Percentiles rank a stretch among this genome's conserved stretches.
Evolutionary conservation across 2,329 filamentous ascomycete species (phyloP).

Genomic region (Nothophoma quercina): DNA sequence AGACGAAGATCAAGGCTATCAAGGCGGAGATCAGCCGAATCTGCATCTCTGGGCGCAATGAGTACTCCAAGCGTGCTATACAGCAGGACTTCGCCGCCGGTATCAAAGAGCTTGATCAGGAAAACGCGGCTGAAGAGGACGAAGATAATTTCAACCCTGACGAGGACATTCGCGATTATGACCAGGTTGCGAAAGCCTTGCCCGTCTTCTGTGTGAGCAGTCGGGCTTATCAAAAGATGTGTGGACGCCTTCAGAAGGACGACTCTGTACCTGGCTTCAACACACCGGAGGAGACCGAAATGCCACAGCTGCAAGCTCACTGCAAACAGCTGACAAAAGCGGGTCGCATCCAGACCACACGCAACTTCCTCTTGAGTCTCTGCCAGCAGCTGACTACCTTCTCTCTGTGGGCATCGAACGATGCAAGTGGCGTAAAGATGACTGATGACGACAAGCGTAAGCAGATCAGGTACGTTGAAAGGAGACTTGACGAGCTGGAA

Average conservation of each 20-base stretch:
- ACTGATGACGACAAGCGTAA: constrained; percentile 51
- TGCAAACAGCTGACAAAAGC: constrained; percentile 65
- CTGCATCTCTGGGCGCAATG: constrained; percentile 65
- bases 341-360: constrained; percentile 55
- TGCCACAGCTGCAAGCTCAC: constrained; percentile 64
- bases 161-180: constrained; percentile 64
- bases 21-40: constrained; percentile 47
- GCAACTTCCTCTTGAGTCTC: constrained; percentile 61
- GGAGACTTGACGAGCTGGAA: constrained; percentile 51
- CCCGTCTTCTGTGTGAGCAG: constrained; percentile 72
- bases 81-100: constrained; percentile 66
- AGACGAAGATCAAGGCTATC: constrained; percentile 41
- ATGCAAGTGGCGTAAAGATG: constrained; percentile 52
- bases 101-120: constrained; percentile 67
- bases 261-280: constrained; percentile 61
- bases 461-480: constrained; percentile 51
- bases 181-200: constrained; percentile 62
- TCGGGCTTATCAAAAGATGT: constrained; percentile 69
- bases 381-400: constrained; percentile 62
- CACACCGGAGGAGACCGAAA: constrained; percentile 62
- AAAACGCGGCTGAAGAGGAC: constrained; percentile 61
- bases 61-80: constrained; percentile 63
- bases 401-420: constrained; percentile 58
- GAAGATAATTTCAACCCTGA: constrained; percentile 64
- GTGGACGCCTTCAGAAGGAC: constrained; percentile 63